Percentiles rank a stretch among this genome's conserved stretches.
These are phyloP conservation scores for Wickerhamomyces sp. DNA, from an alignment of 1,139 yeast genomes.

Conservation along the genomic window DNA sequence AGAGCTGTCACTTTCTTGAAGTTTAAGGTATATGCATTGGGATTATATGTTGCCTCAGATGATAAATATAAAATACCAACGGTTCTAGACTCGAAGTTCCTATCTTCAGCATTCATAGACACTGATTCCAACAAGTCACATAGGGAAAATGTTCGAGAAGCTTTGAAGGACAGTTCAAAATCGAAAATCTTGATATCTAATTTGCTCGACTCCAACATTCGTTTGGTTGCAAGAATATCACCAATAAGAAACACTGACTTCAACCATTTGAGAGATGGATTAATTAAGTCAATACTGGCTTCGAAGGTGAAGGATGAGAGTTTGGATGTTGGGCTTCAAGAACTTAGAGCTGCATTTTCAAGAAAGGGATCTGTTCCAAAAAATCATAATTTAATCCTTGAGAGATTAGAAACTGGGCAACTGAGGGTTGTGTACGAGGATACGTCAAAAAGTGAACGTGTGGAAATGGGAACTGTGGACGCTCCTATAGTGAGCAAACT, in stretches of 20 bases:
- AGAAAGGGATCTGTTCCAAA: conserved; percentile 60
- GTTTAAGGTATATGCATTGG: conserved; percentile 86
- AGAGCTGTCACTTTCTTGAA: conserved; percentile 76
- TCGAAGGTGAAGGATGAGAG: conserved; percentile 30
- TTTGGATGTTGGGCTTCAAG: conserved; percentile 48
- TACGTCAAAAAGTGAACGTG: conserved; percentile 27
- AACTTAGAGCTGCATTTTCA: conserved; percentile 46
- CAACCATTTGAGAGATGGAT: conserved; percentile 83
- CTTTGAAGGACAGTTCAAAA: conserved; percentile 52
- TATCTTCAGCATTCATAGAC: conserved; percentile 30
- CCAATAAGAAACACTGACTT: conserved; percentile 90
- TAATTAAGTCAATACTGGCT: conserved; percentile 57
- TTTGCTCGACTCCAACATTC: conserved; percentile 55
- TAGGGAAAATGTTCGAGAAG: conserved; percentile 47
- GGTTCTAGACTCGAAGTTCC: conserved; percentile 39
- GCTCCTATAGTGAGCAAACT: conserved; percentile 49
- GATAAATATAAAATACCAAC: conserved; percentile 45
- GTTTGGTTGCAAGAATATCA: conserved; percentile 66
- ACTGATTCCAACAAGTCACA: conserved; percentile 28
- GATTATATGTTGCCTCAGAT: conserved; percentile 62
- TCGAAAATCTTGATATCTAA: conserved; percentile 50
- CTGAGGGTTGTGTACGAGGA: conserved; percentile 41
- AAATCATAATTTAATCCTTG: conserved; percentile 51
- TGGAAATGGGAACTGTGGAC: conserved; percentile 40
- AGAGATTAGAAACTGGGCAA: conserved; percentile 41